Evolutionary conservation across 805 yeast genomes (phyloP), one percentile per base, ranked within the genome.

Genomic region (Myxozyma mucilagina): DNA sequence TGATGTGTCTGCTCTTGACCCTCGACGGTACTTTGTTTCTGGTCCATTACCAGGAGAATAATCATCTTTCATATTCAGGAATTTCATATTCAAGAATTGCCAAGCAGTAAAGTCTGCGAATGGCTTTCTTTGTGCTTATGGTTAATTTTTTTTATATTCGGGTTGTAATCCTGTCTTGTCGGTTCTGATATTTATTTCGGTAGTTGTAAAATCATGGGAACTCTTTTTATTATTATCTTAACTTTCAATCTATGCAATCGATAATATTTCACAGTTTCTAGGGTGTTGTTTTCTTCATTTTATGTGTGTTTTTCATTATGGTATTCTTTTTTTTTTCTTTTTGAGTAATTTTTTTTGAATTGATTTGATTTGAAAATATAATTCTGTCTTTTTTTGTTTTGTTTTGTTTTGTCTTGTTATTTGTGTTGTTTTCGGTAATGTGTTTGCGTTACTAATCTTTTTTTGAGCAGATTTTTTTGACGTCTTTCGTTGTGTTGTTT

Each of bases 1-100:
- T 31, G 90, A 88, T 71, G 83, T 92, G 34, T 80, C 86, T 36
- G 88, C 92, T 4, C 79, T 94, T 56, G 96, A 90, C 72, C 99
- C 99, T 16, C 81, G 88, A 50, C 76, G 88, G 56, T 91, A 89
- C 72, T 94, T 94, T 70, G 97, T 60, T 18, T 41, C 56, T 42
- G 66, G 66, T 5, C 64, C 64, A n/a, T 35, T 60, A 5, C 61
- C 64, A 34, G 64, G 61, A 6, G 60, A 60, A 34, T 52, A 43
- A 41, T n/a, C 24, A 16, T 29, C 32, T 14, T 39, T 20, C 36
- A 34, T 34, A 6, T 5, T 5, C 14, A 9, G 2, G n/a, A 41
- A 20, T 32, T 52, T 16, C 32, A 42, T 39, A 29, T 45, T 24
- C n/a, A 20, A 35, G 24, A 31, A 18, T 52, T 32, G 20, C 29